Evolutionary conservation across 148 eudicot genomes (phyloP).

Genomic region (Simmondsia chinensis): DNA sequence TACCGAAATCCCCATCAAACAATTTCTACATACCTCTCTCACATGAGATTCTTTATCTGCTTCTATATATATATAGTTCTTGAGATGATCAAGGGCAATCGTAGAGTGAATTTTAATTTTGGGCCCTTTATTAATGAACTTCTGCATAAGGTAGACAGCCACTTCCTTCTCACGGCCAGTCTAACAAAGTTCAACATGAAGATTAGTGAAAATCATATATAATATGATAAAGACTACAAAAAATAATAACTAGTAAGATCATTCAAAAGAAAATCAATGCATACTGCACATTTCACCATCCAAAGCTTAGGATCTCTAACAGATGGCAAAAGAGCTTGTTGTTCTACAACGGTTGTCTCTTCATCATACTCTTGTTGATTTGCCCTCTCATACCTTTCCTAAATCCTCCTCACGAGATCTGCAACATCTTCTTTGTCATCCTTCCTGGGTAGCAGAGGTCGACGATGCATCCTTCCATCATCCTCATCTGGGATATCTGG

Average conservation of each 20-base stretch:
- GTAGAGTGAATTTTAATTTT: slow-evolving; percentile 63
- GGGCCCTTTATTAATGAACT: slow-evolving; percentile 58
- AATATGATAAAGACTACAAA: not conserved
- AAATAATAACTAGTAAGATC: not conserved
- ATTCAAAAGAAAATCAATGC: not conserved
- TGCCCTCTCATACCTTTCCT: slow-evolving; percentile 44
- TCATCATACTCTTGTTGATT: slow-evolving; percentile 44
- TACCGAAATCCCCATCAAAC: not conserved
- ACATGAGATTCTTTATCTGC: slow-evolving; percentile 89
- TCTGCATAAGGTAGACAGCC: slow-evolving; percentile 82
- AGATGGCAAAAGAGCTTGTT: slow-evolving; percentile 71
- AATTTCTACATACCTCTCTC: slow-evolving; percentile 42
- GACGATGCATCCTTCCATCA: slow-evolving; percentile 34
- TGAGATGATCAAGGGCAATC: slow-evolving; percentile 79
- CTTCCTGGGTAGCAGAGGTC: slow-evolving; percentile 38
- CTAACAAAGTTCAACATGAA: slow-evolving; percentile 23
- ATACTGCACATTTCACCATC: slow-evolving; percentile 95
- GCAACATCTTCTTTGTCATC: slow-evolving; percentile 75
- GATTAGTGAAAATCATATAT: no score
- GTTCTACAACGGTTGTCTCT: slow-evolving; percentile 63
- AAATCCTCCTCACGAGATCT: slow-evolving; percentile 42
- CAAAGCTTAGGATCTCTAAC: slow-evolving; percentile 81
- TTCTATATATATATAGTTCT: slow-evolving; percentile 71
- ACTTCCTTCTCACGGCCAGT: slow-evolving; percentile 87
- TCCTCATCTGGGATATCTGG: slow-evolving; percentile 55